phyloP scores from a whole-genome alignment of 2,329 filamentous ascomycete genomes.

The Colletotrichum cordylinicola region DNA sequence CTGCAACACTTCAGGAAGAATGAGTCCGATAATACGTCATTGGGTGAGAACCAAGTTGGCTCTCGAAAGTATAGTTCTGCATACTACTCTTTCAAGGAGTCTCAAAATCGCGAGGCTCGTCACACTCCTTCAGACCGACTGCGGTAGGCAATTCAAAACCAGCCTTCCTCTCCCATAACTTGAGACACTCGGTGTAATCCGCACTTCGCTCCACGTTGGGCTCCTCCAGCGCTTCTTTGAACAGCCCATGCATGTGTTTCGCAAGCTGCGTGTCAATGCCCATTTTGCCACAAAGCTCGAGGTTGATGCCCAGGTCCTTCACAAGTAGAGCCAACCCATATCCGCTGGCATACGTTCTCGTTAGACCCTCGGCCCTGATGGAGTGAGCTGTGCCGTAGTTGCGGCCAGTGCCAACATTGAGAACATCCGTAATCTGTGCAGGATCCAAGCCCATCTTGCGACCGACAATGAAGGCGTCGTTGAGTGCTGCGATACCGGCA shows the following conservation, averaged over 20 bases:
- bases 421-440: neutral
- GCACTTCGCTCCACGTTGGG: neutral
- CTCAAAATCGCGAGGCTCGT: neutral
- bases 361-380: neutral
- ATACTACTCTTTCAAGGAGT: neutral
- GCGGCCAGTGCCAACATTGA: neutral
- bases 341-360: neutral
- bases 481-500: neutral
- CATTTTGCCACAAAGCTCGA: neutral
- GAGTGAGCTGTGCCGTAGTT: neutral
- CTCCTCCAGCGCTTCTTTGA: neutral
- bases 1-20: neutral
- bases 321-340: neutral
- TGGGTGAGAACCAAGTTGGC: neutral
- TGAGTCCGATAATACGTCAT: neutral
- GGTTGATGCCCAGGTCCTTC: neutral
- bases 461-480: neutral
- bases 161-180: neutral
- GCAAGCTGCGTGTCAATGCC: neutral
- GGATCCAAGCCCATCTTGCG: neutral
- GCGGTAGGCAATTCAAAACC: neutral
- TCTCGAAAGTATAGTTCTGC: neutral
- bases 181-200: neutral
- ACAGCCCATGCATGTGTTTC: neutral
- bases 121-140: neutral